These are phyloP conservation scores for Gamsiella multidivaricata DNA, from an alignment of 192 early-diverging fungal genomes.

Conservation along the genomic window DNA sequence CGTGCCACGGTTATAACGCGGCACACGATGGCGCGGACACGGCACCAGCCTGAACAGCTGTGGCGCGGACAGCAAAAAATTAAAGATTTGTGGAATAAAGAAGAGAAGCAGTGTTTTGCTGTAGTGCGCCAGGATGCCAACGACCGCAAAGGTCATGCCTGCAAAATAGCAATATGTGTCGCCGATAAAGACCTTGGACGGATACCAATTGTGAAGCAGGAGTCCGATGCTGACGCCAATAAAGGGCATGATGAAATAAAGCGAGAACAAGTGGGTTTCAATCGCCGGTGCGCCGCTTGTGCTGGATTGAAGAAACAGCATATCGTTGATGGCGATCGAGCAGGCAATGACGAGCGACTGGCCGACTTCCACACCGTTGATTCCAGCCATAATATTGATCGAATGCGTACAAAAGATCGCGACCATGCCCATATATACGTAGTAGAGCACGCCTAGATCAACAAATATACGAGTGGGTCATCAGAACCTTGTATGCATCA, in stretches of 20 bases:
- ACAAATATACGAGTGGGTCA: neutral
- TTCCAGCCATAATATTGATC: slow-evolving; percentile 98
- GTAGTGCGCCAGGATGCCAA: slow-evolving; percentile 93
- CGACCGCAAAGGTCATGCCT: slow-evolving; percentile 99
- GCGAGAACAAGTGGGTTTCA: slow-evolving; percentile 85
- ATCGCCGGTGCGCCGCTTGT: slow-evolving; percentile 65
- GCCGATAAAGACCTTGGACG: slow-evolving; percentile 92
- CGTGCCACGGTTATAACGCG: slow-evolving; percentile 62
- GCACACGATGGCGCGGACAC: slow-evolving; percentile 96
- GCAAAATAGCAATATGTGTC: slow-evolving; percentile 99
- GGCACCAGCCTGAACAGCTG: slow-evolving; percentile 95
- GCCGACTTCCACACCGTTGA: slow-evolving; percentile 96
- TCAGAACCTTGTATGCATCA: neutral
- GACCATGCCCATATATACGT: slow-evolving; percentile 90
- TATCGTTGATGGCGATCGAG: slow-evolving; percentile 82
- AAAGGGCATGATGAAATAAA: slow-evolving; percentile 95
- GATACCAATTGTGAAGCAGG: slow-evolving; percentile 92
- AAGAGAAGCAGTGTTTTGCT: slow-evolving; percentile 94
- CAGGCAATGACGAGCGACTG: slow-evolving; percentile 93
- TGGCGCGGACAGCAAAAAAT: slow-evolving; percentile 95
- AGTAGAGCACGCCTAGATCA: slow-evolving; percentile 82
- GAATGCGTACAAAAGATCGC: slow-evolving; percentile 96
- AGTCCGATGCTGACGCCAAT: slow-evolving; percentile 87
- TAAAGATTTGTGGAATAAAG: slow-evolving; percentile 97
- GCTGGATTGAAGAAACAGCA: slow-evolving; percentile 67